Evolutionary conservation across 1,284 basidiomycete species (phyloP), one percentile per base, ranked within the genome.

Genomic region (Microbotryum violaceum): DNA sequence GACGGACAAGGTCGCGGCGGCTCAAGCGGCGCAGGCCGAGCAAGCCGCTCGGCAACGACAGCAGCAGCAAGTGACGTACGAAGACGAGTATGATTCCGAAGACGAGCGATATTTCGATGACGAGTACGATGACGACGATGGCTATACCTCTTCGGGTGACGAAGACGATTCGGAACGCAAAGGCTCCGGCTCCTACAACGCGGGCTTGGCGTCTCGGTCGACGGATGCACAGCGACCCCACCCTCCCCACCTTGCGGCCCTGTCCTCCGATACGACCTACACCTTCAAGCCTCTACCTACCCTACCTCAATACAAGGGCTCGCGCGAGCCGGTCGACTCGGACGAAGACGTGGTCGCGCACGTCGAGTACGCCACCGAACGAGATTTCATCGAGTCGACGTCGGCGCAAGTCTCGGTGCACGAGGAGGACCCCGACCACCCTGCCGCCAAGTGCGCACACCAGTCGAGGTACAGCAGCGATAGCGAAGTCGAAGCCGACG

Each of bases 81-180:
- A 56, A 12, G 54, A 56, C 54, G 54, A 56, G 42, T 10, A 49
- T n/a, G 37, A 42, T 12, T 42, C 4, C 37, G 54, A 56, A 45
- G 33, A 49, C 37, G 54, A 56, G 45, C 29, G n/a, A 18, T 23
- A 47, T 7, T 20, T n/a, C 10, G 23, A 56, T 10, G 54, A 49
- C 21, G 46, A 44, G 23, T 27, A 49, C 37, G 44, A 56, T 27
- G n/a, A 37, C 20, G 37, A 42, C 16, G 37, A 18, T 18, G 37
- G 18, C 16, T 42, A 42, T 10, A 16, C 16, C 16, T 42, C 37
- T 42, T 42, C 37, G 3, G 37, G 37, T 10, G 37, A 42, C 37
- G 37, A 12, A 4, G 37, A 14, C 37, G 37, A 42, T 42, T 42
- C 16, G 37, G 37, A 42, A 42, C 16, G 37, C 37, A 14, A 42